Conservation (phyloP, 1,139 yeast species). For the Suhomyces anneliseae region DNA sequence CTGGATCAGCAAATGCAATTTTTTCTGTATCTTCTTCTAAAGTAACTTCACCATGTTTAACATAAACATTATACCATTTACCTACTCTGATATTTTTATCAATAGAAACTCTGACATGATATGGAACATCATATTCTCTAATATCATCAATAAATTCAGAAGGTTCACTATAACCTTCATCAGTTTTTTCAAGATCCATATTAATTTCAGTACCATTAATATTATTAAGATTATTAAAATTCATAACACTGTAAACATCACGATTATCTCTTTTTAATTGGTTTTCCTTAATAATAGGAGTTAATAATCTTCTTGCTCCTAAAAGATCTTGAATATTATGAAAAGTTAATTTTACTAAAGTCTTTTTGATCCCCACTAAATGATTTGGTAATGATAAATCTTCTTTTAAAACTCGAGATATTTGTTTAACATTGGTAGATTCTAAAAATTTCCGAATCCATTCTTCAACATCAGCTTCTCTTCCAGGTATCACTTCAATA, state of each 20-base stretch:
- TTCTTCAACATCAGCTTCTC: conserved; percentile 86
- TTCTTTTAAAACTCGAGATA: conserved; percentile 63
- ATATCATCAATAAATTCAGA: conserved; percentile 72
- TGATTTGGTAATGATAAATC: conserved; percentile 85
- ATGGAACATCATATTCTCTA: conserved; percentile 94
- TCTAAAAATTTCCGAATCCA: conserved; percentile 71
- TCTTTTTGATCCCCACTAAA: conserved; percentile 70
- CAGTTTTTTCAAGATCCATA: conserved; percentile 13
- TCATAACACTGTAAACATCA: conserved; percentile 64
- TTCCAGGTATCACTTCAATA: conserved; percentile 62
- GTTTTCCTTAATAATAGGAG: conserved; percentile 73
- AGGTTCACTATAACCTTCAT: conserved; percentile 47
- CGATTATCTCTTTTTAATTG: conserved; percentile 63
- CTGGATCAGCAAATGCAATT: conserved; percentile 96
- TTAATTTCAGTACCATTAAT: conserved; percentile 18
- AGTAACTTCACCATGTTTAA: conserved; percentile 54
- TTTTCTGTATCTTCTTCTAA: conserved; percentile 68
- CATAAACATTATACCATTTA: conserved; percentile 88
- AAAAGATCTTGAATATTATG: conserved; percentile 74
- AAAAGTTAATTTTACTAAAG: conserved; percentile 67
- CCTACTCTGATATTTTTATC: conserved; percentile 87
- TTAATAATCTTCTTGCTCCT: conserved; percentile 66
- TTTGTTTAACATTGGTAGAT: conserved; percentile 51
- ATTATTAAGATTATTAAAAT: conserved; percentile 37
- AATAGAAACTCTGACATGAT: conserved; percentile 91